Evolutionary conservation across 2,329 filamentous ascomycete species (phyloP), one percentile per base, ranked within the genome.

Genomic region (Penicillium sp.): DNA sequence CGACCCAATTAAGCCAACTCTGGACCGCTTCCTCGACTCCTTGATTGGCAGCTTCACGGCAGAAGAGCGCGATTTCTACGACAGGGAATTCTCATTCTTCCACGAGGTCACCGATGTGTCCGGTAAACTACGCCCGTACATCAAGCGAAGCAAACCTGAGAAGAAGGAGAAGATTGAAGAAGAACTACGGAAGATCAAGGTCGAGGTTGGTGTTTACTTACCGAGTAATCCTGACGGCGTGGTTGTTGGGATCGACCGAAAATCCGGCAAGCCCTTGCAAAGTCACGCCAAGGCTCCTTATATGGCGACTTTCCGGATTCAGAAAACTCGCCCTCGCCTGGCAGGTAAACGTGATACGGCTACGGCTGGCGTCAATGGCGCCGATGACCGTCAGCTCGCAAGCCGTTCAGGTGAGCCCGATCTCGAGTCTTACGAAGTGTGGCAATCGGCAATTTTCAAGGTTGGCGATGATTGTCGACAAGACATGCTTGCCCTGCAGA

Each of bases 141-240:
- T 98, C 66, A 95, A 95, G 69, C 81, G 81, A 50, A 84, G 86
- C 36, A 98, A 98, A 70, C 86, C 90, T 2, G 91, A 96, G 71
- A 98, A 98, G 79, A 97, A 96, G 68, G 87, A 93, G 65, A 99
- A 97, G 74, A 98, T 99, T 54, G 93, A 97, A 65, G 94, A 98
- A 70, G 93, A 99, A 66, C 76, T 99, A 38, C 88, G 93, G 56
- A 95, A 95, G 70, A 97, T 98, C 69, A 86, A 95, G 66, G 88
- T 99, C 2, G 91, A 97, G 59, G 87, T 97, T 37, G 93, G 93
- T 12, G 94, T 98, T 5, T 99, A 99, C 67, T 79, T 99, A 12
- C 93, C 93, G 1, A 93, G 88, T 69, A 98, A 98, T 64, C 93
- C 93, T 0, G 94, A 99, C 56, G 93, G 93, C 35, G 86, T 95